Percentiles rank a stretch among this genome's conserved stretches.
phyloP scores from a whole-genome alignment of 2,329 filamentous ascomycete genomes.

The Venturia nashicola region DNA sequence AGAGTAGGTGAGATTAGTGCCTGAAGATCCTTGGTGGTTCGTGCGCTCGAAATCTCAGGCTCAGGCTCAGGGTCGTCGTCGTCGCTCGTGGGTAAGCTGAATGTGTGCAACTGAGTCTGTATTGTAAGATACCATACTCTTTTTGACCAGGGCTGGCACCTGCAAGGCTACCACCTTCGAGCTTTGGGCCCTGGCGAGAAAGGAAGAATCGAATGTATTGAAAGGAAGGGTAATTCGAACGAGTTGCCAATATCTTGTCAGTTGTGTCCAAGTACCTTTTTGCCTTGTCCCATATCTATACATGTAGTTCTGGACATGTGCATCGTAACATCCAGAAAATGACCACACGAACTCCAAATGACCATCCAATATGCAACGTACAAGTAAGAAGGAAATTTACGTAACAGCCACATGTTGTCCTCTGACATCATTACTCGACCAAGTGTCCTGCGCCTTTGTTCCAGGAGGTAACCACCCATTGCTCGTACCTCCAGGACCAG shows the following conservation, averaged over 20 bases:
- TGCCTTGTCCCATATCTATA: not conserved
- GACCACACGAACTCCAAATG: not conserved
- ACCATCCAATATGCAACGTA: not conserved
- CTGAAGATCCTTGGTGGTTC: not conserved
- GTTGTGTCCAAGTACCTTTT: not conserved
- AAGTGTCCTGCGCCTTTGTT: constrained; percentile 78
- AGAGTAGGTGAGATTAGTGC: not conserved
- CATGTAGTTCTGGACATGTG: not conserved
- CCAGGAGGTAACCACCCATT: constrained; percentile 59
- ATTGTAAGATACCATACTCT: not conserved
- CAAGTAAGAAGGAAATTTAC: not conserved
- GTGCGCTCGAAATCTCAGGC: not conserved
- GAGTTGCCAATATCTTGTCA: not conserved
- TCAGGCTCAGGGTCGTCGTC: no score
- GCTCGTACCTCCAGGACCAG: constrained; percentile 28
- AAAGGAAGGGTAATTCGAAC: not conserved
- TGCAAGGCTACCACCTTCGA: no score
- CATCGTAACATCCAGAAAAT: not conserved
- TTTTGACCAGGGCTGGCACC: no score
- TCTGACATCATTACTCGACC: constrained; percentile 30
- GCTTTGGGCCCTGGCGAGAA: no score
- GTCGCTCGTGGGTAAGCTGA: no score
- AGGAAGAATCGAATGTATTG: no score
- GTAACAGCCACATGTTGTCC: constrained; percentile 4
- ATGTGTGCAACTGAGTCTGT: not conserved